Evolutionary conservation across 495 filamentous ascomycete species (phyloP), one percentile per base, ranked within the genome.

Genomic region (Pyrenula aspistea): DNA sequence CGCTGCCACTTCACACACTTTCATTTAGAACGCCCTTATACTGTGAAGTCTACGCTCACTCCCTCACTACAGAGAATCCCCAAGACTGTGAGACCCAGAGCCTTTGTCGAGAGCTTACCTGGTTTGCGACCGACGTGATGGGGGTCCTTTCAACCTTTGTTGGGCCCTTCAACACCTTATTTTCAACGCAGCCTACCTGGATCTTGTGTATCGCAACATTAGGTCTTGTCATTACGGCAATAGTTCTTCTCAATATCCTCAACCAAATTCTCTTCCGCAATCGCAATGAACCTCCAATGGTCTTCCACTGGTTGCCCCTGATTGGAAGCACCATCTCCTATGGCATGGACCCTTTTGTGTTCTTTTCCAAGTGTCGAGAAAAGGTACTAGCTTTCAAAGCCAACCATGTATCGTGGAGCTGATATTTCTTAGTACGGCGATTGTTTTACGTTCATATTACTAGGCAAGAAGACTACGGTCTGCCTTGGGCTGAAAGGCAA

Each of bases 221-320:
- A 4, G 31, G 31, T 42, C 31, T 42, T 8, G 31, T 51, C 1
- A 20, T 36, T 12, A 54, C 58, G 52, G 59, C 67, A 49, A 55
- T 65, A 55, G 57, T 65, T 22, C 56, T 66, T 51, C 54, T 85
- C 67, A 91, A 91, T 63, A 83, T 91, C 53, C 58, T 88, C 55
- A 67, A 73, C 49, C 88, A 93, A 63, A 59, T 90, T 10, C 69
- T 91, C 25, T 83, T 86, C 71, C 84, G 79, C 67, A 86, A 85
- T 57, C 72, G 74, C 8, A 71, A 79, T 60, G 78, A 82, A 55
- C 82, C 82, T 15, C 82, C 82, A 0, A 57, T 85, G n/a, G 80
- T 84, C 36, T 83, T 83, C 68, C 80, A 85, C 65, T 82, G 74
- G 78, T 67, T 85, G 50, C 82, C 82, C 22, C 71, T 84, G 59